phyloP scores from a whole-genome alignment of 164 flowering plant species.

The Echeveria elegans region DNA sequence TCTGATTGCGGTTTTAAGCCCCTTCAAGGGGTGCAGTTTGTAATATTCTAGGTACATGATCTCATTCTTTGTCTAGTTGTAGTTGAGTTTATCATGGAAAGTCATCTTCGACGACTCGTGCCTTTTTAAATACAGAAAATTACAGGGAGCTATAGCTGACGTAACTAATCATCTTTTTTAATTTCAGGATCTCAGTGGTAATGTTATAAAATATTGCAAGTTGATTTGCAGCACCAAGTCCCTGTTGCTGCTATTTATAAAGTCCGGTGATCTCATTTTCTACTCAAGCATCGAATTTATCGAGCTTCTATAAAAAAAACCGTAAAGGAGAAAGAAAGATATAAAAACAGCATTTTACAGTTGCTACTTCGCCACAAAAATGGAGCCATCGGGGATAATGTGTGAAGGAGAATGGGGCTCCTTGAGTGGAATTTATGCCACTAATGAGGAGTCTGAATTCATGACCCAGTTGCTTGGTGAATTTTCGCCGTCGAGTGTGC shows the following conservation, averaged over 20 bases:
- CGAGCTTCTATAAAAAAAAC: not conserved
- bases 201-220: not conserved
- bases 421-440: slow-evolving; percentile 6
- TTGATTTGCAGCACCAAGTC: not conserved
- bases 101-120: not conserved
- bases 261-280: not conserved
- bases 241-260: not conserved
- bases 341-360: not conserved
- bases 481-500: slow-evolving; percentile 17
- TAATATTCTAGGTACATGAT: slow-evolving; percentile 1
- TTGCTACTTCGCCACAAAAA: too few relatives aligned
- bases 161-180: too few relatives aligned
- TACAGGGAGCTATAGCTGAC: not conserved
- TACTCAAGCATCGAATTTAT: slow-evolving; percentile 4
- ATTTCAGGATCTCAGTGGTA: not conserved
- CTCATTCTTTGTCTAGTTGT: not conserved
- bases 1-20: not conserved
- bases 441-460: slow-evolving; percentile 8
- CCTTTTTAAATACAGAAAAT: not conserved
- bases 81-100: not conserved
- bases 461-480: slow-evolving; percentile 6
- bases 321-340: not conserved
- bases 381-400: not conserved
- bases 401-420: slow-evolving; percentile 9
- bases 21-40: slow-evolving; percentile 1